Percentiles rank a stretch among this genome's conserved stretches.
Evolutionary conservation across 441 rosid genomes (phyloP).

Genomic region (Macaranga tanarius): DNA sequence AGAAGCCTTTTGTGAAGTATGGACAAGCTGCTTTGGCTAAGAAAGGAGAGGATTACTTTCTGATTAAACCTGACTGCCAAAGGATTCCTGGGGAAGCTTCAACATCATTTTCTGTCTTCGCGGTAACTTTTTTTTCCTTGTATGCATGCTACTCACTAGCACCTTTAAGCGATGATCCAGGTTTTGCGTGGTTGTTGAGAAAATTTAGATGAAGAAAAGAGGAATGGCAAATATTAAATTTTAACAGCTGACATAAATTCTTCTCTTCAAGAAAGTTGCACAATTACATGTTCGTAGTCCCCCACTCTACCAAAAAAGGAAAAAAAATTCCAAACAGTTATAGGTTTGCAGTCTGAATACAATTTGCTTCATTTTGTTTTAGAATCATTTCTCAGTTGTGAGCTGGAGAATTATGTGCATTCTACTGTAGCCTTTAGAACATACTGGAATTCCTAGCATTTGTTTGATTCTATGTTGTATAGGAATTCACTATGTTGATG

Average conservation of each 20-base stretch:
- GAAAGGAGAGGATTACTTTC: conserved; percentile 95
- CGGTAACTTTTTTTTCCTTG: conserved; percentile 44
- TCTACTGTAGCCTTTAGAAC: background rate
- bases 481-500: conserved; percentile 23
- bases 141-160: background rate
- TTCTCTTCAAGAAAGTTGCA: background rate
- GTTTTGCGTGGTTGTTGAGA: background rate
- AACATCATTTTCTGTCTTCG: conserved; percentile 82
- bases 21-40: conserved; percentile 97
- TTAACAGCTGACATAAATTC: background rate
- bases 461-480: background rate
- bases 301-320: background rate
- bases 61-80: conserved; percentile 72
- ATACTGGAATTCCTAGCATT: background rate
- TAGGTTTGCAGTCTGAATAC: background rate
- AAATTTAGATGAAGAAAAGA: background rate
- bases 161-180: background rate
- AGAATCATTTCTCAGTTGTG: background rate
- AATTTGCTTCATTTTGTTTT: background rate
- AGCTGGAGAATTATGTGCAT: background rate
- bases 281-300: background rate
- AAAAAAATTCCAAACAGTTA: background rate
- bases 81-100: conserved; percentile 77
- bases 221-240: background rate
- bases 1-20: conserved; percentile 76